phyloP scores from a whole-genome alignment of 805 yeast genomes.

The Ogataea methanolica region DNA sequence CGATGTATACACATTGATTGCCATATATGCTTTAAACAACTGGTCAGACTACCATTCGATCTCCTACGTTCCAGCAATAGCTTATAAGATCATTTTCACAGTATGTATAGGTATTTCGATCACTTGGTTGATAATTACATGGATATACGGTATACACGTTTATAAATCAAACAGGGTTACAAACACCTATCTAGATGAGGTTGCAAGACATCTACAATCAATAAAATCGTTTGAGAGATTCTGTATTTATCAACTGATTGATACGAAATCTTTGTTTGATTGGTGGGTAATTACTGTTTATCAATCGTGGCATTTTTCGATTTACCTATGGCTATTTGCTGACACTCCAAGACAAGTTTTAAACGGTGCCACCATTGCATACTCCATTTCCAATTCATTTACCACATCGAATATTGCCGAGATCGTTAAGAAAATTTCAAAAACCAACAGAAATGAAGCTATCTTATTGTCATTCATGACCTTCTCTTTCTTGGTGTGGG shows the following conservation, averaged over 20 bases:
- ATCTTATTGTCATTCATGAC: slow-evolving; percentile 73
- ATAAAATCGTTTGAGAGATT: slow-evolving; percentile 57
- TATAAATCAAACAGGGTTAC: slow-evolving; percentile 63
- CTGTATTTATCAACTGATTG: slow-evolving; percentile 68
- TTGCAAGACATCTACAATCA: slow-evolving; percentile 56
- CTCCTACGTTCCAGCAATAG: slow-evolving; percentile 28
- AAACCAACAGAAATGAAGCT: slow-evolving; percentile 58
- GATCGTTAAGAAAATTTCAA: slow-evolving; percentile 55
- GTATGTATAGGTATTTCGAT: slow-evolving; percentile 77
- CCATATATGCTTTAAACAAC: slow-evolving; percentile 62
- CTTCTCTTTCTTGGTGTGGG: slow-evolving; percentile 70
- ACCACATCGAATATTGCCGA: slow-evolving; percentile 34
- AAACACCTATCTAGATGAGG: slow-evolving; percentile 60
- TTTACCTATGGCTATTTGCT: slow-evolving; percentile 59
- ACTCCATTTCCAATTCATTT: slow-evolving; percentile 40
- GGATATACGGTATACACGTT: slow-evolving; percentile 52
- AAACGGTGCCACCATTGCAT: slow-evolving; percentile 67
- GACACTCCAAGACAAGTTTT: slow-evolving; percentile 87
- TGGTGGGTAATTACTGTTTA: slow-evolving; percentile 63
- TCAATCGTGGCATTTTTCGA: slow-evolving; percentile 57
- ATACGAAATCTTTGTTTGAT: slow-evolving; percentile 61
- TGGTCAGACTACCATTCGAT: slow-evolving; percentile 31
- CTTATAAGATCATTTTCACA: slow-evolving; percentile 29
- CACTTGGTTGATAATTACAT: slow-evolving; percentile 50
- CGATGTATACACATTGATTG: slow-evolving; percentile 77